Conservation (phyloP, 257 asterid species). For the Ajuga chamaepitys region DNA sequence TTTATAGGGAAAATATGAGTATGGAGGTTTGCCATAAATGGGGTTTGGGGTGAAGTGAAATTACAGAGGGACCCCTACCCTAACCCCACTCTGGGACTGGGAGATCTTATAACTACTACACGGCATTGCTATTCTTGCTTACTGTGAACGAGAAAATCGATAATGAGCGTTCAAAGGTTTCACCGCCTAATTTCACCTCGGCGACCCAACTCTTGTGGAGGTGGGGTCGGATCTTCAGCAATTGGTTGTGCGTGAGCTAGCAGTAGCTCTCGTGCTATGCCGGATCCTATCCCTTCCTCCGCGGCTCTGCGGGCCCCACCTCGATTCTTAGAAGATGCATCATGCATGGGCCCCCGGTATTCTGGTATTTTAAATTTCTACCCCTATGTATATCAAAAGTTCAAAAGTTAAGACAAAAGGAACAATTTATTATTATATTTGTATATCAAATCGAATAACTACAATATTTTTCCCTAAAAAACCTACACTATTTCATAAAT, state of each 20-base stretch:
- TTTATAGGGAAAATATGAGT: conserved; percentile 25
- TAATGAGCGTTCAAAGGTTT: background rate
- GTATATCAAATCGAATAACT: too few relatives aligned
- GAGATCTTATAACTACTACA: background rate
- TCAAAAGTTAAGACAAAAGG: too few relatives aligned
- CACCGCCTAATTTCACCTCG: conserved; percentile 12
- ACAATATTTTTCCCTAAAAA: too few relatives aligned
- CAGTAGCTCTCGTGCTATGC: background rate
- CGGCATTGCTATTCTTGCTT: background rate
- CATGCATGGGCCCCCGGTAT: background rate
- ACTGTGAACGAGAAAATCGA: conserved; percentile 12
- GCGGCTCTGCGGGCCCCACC: conserved; percentile 13
- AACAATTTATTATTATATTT: too few relatives aligned
- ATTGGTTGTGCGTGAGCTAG: background rate
- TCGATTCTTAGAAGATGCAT: background rate
- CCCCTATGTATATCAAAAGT: too few relatives aligned
- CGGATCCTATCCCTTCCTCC: conserved; percentile 8
- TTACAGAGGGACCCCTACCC: conserved; percentile 20
- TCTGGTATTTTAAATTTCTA: background rate
- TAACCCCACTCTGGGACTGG: background rate
- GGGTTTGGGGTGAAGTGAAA: conserved; percentile 20
- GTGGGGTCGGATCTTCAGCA: conserved; percentile 7
- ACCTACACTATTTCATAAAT: too few relatives aligned
- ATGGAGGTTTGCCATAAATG: conserved; percentile 13
- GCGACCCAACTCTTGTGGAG: conserved; percentile 4